Percentiles rank a stretch among this genome's conserved stretches.
phyloP scores from a whole-genome alignment of 805 yeast genomes.

The Wickerhamomyces hampshirensis region DNA sequence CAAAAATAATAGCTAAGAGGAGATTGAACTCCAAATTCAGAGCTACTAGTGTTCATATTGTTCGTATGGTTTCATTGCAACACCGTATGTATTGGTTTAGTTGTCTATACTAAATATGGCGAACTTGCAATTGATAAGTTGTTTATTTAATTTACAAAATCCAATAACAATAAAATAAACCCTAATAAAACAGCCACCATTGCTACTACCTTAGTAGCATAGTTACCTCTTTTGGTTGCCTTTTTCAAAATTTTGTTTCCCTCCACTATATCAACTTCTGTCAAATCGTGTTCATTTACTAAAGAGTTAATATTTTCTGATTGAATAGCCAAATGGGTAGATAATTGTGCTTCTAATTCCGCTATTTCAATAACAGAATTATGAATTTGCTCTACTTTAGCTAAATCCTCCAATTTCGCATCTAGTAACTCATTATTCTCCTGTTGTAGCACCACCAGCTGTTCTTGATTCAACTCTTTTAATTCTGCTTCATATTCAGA shows the following conservation, averaged over 20 bases:
- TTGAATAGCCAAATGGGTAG: constrained; percentile 68
- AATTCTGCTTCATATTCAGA: constrained; percentile 11
- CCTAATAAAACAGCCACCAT: constrained; percentile 53
- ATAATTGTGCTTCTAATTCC: constrained; percentile 66
- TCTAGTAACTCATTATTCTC: constrained; percentile 56
- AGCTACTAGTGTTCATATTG: too few relatives aligned
- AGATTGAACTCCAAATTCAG: too few relatives aligned
- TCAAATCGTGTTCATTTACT: constrained; percentile 61
- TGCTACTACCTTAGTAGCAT: constrained; percentile 53
- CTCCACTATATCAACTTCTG: constrained; percentile 56
- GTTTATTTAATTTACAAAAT: constrained; percentile 3
- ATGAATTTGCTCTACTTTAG: constrained; percentile 56
- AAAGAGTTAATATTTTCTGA: constrained; percentile 62
- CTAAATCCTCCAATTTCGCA: constrained; percentile 53
- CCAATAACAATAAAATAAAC: constrained; percentile 38
- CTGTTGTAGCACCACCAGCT: constrained; percentile 48
- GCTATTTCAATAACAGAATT: constrained; percentile 67
- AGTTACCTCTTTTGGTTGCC: constrained; percentile 64
- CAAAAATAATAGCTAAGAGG: too few relatives aligned
- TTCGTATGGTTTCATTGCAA: constrained; percentile 47
- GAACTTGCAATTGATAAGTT: constrained; percentile 28
- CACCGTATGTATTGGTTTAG: constrained; percentile 51
- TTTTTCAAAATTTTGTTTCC: constrained; percentile 69
- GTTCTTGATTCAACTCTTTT: constrained; percentile 37
- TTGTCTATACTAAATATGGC: constrained; percentile 47